Percentiles rank a stretch among this genome's conserved stretches.
Conservation (phyloP, 805 yeast species). For the Cyberlindnera mycetangii region DNA sequence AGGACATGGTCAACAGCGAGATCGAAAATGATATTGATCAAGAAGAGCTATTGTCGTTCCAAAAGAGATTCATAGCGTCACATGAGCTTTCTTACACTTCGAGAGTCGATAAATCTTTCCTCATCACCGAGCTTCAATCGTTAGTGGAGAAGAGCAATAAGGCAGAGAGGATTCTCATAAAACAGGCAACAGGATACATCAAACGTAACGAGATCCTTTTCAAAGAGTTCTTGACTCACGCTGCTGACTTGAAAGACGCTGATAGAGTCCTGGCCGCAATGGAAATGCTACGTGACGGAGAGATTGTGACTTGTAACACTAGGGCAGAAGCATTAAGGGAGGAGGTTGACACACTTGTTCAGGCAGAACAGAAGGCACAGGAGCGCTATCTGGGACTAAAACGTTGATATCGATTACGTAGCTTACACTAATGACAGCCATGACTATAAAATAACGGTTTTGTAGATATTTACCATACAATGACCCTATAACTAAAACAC, state of each 20-base stretch:
- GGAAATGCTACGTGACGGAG: constrained; percentile 20
- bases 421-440: not conserved
- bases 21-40: constrained; percentile 11
- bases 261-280: constrained; percentile 25
- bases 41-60: constrained; percentile 12
- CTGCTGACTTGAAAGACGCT: constrained; percentile 20
- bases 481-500: too few species aligned
- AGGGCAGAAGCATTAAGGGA: constrained; percentile 21
- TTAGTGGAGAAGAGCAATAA: constrained; percentile 18
- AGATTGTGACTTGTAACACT: constrained; percentile 8
- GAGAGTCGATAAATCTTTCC: constrained; percentile 1
- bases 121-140: constrained; percentile 13
- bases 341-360: constrained; percentile 23
- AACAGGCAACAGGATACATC: constrained; percentile 13
- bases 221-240: constrained; percentile 10
- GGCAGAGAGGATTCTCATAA: constrained; percentile 16
- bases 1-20: constrained; percentile 8
- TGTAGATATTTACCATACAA: not conserved
- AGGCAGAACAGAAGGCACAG: constrained; percentile 24
- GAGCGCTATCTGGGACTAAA: constrained; percentile 20
- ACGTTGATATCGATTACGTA: not conserved
- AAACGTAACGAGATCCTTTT: constrained; percentile 13
- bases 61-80: constrained; percentile 2
- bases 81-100: constrained; percentile 4
- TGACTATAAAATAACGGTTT: not conserved